Conservation (phyloP, 1,139 yeast genomes). For the Saccharomycopsis hybrid region DNA sequence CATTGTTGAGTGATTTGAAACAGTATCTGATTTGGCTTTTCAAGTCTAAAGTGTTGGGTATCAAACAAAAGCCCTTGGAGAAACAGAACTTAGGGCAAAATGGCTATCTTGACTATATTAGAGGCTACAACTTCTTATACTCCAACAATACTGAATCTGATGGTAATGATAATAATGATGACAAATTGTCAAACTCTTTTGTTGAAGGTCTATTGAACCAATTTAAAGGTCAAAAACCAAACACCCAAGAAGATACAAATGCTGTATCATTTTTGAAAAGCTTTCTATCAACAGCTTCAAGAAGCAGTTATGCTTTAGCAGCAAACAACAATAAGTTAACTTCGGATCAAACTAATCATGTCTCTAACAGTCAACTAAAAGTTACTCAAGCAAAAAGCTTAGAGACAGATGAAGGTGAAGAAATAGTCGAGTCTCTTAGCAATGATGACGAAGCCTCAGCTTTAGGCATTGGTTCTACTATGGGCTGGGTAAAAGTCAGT, state of each 20-base stretch:
- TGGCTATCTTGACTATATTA: slow-evolving; percentile 5
- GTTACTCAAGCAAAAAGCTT: background rate
- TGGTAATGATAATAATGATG: background rate
- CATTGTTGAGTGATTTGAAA: slow-evolving; percentile 5
- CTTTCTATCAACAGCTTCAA: slow-evolving; percentile 14
- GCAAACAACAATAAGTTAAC: background rate
- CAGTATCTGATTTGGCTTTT: slow-evolving; percentile 1
- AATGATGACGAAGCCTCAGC: background rate
- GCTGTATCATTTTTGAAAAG: slow-evolving; percentile 11
- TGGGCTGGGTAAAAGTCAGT: slow-evolving; percentile 19
- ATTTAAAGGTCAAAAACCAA: slow-evolving; percentile 13
- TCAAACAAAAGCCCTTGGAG: background rate
- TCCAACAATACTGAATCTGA: background rate
- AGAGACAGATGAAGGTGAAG: background rate
- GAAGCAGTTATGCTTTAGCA: slow-evolving; percentile 10
- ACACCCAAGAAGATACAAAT: background rate
- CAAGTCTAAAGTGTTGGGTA: slow-evolving; percentile 6
- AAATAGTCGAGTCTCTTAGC: background rate
- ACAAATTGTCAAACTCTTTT: slow-evolving; percentile 15
- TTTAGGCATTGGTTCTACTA: background rate
- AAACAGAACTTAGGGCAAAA: background rate
- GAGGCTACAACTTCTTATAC: background rate
- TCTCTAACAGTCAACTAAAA: background rate
- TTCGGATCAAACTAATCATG: background rate
- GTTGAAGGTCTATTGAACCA: slow-evolving; percentile 19